These are phyloP conservation scores for Hemisphaericaspora lyxosophila DNA, from an alignment of 1,139 yeast species.

Conservation along the genomic window DNA sequence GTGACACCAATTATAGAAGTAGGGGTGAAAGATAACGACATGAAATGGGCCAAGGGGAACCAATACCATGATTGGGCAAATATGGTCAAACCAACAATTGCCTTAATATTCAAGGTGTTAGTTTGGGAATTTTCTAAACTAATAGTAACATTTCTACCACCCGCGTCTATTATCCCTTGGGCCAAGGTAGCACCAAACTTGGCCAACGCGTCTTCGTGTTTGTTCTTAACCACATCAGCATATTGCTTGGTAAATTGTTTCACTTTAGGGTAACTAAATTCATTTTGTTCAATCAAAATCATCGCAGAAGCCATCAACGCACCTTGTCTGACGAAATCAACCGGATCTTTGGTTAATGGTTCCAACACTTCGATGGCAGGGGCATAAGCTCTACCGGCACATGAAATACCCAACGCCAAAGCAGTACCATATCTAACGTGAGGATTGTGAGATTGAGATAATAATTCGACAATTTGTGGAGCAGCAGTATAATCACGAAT, in stretches of 20 bases:
- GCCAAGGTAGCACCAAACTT: constrained; percentile 97
- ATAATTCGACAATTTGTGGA: constrained; percentile 89
- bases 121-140: constrained; percentile 88
- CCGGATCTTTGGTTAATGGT: constrained; percentile 90
- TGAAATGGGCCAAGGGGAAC: constrained; percentile 95
- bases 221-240: constrained; percentile 74
- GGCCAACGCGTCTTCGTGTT: constrained; percentile 95
- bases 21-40: constrained; percentile 89
- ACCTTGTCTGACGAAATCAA: constrained; percentile 97
- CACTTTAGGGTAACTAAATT: constrained; percentile 77
- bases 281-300: constrained; percentile 93
- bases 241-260: constrained; percentile 71
- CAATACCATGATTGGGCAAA: constrained; percentile 97
- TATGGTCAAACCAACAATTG: constrained; percentile 87
- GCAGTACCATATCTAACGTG: constrained; percentile 99
- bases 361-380: constrained; percentile 91
- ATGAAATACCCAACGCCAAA: constrained; percentile 92
- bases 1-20: constrained; percentile 88
- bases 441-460: constrained; percentile 94
- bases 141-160: constrained; percentile 97
- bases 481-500: constrained; percentile 90
- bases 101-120: constrained; percentile 84
- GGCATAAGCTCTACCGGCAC: constrained; percentile 90
- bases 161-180: constrained; percentile 98
- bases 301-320: constrained; percentile 91